Evolutionary conservation across 495 filamentous ascomycete species (phyloP), one percentile per base, ranked within the genome.

Genomic region (Bryoglossum gracile): DNA sequence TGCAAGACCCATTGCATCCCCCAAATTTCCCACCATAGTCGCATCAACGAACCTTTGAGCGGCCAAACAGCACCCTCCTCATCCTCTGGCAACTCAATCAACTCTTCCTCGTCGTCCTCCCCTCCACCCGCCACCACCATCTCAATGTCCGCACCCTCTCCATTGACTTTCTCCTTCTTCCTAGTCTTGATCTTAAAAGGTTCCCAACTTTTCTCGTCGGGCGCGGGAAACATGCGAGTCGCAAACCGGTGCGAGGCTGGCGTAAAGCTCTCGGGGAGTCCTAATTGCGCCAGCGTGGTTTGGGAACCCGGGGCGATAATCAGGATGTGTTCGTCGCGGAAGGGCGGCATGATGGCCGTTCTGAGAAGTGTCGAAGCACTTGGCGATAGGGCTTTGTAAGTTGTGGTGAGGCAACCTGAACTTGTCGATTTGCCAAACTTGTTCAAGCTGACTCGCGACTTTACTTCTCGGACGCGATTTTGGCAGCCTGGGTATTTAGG

Each of bases 301-400:
- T 88, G 83, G 61, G 89, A 95, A 58, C 92, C 92, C 33, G 94
- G 92, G 65, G 86, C 87, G 71, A 98, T 91, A 66, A 98, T 78
- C 24, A 59, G 36, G 19, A 59, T 50, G 18, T 59, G 48, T 37
- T 78, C 75, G 58, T 78, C 75, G 56, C 68, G 67, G 66, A 70
- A 78, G 54, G 57, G 54, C 34, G 57, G 47, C 57, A 60, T 60
- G 9, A 50, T 56, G 43, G 42, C 9, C 21, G 26, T n/a, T n/a
- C n/a, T n/a, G n/a, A n/a, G n/a, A n/a, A n/a, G n/a, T n/a, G n/a
- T n/a, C n/a, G n/a, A n/a, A n/a, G n/a, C n/a, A n/a, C n/a, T n/a
- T n/a, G n/a, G n/a, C n/a, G n/a, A n/a, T n/a, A n/a, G n/a, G n/a
- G n/a, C n/a, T n/a, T n/a, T n/a, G n/a, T n/a, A n/a, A n/a, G n/a